Evolutionary conservation across 495 filamentous ascomycete genomes (phyloP), one percentile per base, ranked within the genome.

Genomic region (Penicillium cataractarum): DNA sequence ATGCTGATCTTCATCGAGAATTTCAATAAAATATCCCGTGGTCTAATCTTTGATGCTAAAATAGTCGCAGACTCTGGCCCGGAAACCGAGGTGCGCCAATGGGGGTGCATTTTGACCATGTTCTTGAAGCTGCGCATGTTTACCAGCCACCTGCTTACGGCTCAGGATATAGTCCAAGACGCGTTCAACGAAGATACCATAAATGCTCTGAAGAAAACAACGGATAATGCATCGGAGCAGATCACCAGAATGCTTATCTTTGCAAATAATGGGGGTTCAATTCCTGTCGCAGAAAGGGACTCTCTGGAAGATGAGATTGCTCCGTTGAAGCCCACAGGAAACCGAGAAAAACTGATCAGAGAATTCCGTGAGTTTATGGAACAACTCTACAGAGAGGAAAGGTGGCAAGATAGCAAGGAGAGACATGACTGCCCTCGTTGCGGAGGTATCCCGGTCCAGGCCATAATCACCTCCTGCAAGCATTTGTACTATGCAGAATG

Each of bases 111-210:
- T 13, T 32, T 77, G 12, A 62, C 55, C 0, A 79, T 83, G 75
- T 65, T 86, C 6, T 60, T 84, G 3, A 70, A 76, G 0, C 66
- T 88, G 1, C 78, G 87, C 2, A 84, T 87, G 75, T 71, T 84
- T 33, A 77, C 75, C 3, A 76, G 74, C 8, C 85, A 88, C 62
- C 65, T 78, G 0, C 78, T 88, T 9, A 71, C 82, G 35, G 65
- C 82, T 0, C 82, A 87, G 46, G 63, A 70, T 1, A 68, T 76
- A 0, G 69, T 89, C 15, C 69, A 78, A 32, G 64, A 80, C 4
- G 52, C 81, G 0, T 70, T 86, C 32, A 69, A 79, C 7, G 54
- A 69, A 0, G 72, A 79, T 19, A 71, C 83, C 31, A 69, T 82
- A 31, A 61, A 70, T 21, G 68, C 69, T 19, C 54, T 83, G 12